Evolutionary conservation across 176 grass and related monocot species (phyloP).

Genomic region (Carex parvula): DNA sequence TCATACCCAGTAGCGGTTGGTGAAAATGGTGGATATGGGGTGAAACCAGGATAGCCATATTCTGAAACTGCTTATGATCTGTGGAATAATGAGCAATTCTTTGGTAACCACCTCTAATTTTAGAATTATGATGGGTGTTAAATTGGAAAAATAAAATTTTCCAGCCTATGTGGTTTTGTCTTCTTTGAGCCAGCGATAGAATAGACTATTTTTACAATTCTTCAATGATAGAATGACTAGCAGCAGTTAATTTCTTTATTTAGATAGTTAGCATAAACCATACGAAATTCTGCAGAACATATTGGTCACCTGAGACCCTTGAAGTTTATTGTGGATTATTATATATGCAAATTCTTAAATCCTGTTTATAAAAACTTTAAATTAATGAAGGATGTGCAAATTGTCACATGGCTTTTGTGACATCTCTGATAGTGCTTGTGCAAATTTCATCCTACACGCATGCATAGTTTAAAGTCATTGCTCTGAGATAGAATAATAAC

Average conservation of each 20-base stretch:
- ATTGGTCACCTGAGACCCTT: neutral
- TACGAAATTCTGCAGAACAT: neutral
- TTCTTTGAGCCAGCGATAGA: neutral
- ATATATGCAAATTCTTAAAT: neutral
- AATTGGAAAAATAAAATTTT: neutral
- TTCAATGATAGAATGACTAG: neutral
- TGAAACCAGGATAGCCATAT: neutral
- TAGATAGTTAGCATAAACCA: neutral
- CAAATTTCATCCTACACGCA: neutral
- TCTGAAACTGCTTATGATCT: neutral
- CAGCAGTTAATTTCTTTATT: neutral
- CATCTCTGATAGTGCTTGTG: neutral
- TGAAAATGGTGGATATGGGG: neutral
- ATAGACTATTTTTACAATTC: neutral
- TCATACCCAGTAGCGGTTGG: neutral
- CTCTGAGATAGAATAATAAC: neutral
- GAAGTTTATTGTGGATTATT: neutral
- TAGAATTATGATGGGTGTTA: neutral
- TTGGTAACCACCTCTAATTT: neutral
- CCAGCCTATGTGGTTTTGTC: neutral
- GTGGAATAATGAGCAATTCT: neutral
- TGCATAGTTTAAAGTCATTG: neutral
- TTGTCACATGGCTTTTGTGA: neutral
- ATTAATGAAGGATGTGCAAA: neutral
- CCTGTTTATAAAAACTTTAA: neutral